phyloP scores from a whole-genome alignment of 2,329 filamentous ascomycete species.

The Fusarium nisikadoi region DNA sequence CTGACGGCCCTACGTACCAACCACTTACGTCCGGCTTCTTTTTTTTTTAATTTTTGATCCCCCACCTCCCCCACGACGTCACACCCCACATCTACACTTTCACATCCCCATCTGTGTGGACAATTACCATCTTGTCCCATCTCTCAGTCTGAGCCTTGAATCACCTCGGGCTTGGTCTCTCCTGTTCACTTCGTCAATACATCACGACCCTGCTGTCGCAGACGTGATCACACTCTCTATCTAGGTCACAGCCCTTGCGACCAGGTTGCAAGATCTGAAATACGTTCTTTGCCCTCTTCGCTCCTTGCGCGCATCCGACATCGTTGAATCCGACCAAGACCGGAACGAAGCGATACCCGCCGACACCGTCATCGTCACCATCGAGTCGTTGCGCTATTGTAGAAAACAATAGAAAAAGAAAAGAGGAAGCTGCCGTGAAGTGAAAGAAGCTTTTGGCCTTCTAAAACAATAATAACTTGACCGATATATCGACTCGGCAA shows the following conservation, averaged over 20 bases:
- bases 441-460: conserved; percentile 39
- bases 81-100: conserved; percentile 46
- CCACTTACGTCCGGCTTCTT: no score
- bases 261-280: conserved; percentile 55
- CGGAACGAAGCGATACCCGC: conserved; percentile 49
- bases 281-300: conserved; percentile 53
- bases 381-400: conserved; percentile 51
- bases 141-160: conserved; percentile 29
- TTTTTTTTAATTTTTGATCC: no score
- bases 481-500: conserved; percentile 12
- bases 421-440: conserved; percentile 47
- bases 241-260: conserved; percentile 43
- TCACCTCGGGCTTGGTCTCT: conserved; percentile 20
- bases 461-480: conserved; percentile 32
- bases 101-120: conserved; percentile 19
- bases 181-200: conserved; percentile 28
- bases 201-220: conserved; percentile 24
- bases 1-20: no score
- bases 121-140: conserved; percentile 36
- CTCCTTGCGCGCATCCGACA: conserved; percentile 50
- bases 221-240: conserved; percentile 41
- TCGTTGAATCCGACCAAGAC: conserved; percentile 50
- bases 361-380: conserved; percentile 48
- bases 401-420: conserved; percentile 49
- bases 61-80: no score